These are phyloP conservation scores for Colletotrichum caudatum DNA, from an alignment of 2,329 filamentous ascomycete species.

Conservation along the genomic window DNA sequence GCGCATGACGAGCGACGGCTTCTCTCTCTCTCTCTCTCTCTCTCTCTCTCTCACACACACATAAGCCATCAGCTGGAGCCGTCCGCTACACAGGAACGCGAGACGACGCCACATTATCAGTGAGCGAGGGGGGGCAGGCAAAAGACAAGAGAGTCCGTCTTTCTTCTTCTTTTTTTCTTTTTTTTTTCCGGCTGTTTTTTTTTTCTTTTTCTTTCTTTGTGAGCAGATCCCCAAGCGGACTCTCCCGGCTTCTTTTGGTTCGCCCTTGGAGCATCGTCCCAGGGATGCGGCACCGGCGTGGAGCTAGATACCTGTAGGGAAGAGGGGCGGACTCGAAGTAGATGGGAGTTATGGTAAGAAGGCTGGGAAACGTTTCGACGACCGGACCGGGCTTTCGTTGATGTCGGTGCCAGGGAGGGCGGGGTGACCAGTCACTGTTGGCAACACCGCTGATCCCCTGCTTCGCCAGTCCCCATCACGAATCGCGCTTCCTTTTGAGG, in stretches of 20 bases:
- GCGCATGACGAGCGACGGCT: conserved; percentile 15
- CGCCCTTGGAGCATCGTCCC: neutral
- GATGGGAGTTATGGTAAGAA: neutral
- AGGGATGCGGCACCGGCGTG: neutral
- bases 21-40: no score
- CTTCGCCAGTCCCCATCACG: neutral
- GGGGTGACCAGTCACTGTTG: neutral
- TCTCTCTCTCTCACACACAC: no score
- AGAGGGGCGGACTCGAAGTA: neutral
- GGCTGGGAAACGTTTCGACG: neutral
- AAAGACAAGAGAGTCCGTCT: neutral
- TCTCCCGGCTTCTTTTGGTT: neutral
- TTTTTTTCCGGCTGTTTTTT: no score
- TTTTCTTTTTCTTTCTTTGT: neutral
- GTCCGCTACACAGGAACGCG: neutral
- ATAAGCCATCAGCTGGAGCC: neutral
- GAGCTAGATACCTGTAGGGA: neutral
- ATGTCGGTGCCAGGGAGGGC: neutral
- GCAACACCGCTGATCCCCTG: neutral
- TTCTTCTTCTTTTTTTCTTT: neutral
- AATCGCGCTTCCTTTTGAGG: neutral
- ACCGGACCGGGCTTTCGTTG: neutral
- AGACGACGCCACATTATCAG: conserved; percentile 13
- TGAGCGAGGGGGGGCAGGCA: neutral
- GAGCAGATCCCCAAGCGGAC: neutral